phyloP scores from a whole-genome alignment of 257 asterid genomes.

The Solanum ossicruentum region DNA sequence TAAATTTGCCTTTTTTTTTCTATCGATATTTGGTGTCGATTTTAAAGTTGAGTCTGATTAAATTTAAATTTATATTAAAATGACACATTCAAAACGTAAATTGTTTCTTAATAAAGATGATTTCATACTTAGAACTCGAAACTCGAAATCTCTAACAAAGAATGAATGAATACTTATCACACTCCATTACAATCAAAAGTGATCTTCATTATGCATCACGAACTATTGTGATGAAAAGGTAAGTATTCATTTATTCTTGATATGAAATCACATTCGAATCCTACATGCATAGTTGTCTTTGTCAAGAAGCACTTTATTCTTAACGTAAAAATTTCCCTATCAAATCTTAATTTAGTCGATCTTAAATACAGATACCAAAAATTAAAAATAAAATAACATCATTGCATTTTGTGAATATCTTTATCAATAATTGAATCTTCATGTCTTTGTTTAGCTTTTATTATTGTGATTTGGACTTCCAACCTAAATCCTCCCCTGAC shows the following conservation, averaged over 20 bases:
- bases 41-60: not conserved
- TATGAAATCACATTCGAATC: not conserved
- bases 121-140: accelerated
- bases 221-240: not conserved
- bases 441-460: not conserved
- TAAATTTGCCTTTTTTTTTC: not conserved
- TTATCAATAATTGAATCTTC: not conserved
- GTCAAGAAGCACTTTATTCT: too few species aligned
- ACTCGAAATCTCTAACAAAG: too few species aligned
- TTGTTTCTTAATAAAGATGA: not conserved
- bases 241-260: not conserved
- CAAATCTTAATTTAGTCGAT: not conserved
- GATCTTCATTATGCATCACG: not conserved
- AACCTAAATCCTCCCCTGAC: not conserved
- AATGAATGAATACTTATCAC: not conserved
- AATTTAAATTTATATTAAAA: not conserved
- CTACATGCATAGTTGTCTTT: not conserved
- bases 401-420: not conserved
- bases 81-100: accelerated
- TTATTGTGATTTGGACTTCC: not conserved
- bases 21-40: too few species aligned
- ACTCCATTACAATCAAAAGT: not conserved
- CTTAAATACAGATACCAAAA: not conserved
- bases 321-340: not conserved
- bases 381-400: not conserved